These are phyloP conservation scores for Solanum microdontum DNA, from an alignment of 257 asterid genomes.

Conservation along the genomic window DNA sequence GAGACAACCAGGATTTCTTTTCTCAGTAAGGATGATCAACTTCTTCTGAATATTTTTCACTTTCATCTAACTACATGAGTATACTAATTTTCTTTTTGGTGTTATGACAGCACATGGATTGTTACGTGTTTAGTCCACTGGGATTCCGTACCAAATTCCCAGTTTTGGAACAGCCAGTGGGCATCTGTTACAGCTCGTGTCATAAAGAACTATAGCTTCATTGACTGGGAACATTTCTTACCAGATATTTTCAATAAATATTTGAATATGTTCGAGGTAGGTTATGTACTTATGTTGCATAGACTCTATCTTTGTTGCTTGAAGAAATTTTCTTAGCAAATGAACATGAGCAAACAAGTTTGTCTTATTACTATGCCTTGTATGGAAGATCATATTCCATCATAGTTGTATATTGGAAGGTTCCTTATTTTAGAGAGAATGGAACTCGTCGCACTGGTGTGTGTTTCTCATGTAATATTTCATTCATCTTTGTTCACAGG, in stretches of 20 bases:
- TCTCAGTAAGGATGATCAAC: slow-evolving; percentile 41
- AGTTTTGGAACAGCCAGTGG: slow-evolving; percentile 98
- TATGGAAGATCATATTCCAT: neutral
- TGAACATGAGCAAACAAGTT: neutral
- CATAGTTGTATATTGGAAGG: neutral
- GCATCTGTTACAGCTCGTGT: slow-evolving; percentile 90
- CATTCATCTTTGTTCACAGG: slow-evolving; percentile 44
- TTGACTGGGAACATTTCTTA: slow-evolving; percentile 66
- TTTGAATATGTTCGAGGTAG: slow-evolving; percentile 93
- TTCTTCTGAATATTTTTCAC: neutral
- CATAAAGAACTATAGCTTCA: slow-evolving; percentile 56
- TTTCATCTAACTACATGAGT: slow-evolving; percentile 8
- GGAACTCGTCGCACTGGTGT: neutral
- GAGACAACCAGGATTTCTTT: slow-evolving; percentile 78
- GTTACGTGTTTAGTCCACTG: slow-evolving; percentile 52
- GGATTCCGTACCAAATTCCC: slow-evolving; percentile 86
- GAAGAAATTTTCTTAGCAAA: neutral
- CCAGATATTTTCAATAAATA: slow-evolving; percentile 68
- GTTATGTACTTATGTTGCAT: slow-evolving; percentile 5
- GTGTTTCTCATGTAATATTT: neutral
- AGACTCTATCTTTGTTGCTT: neutral
- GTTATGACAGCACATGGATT: slow-evolving; percentile 64
- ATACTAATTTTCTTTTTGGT: slow-evolving; percentile 11
- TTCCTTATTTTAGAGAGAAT: neutral
- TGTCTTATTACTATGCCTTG: neutral